Conservation (phyloP, 345 rosid genomes). For the Xanthoceras sorbifolium region DNA sequence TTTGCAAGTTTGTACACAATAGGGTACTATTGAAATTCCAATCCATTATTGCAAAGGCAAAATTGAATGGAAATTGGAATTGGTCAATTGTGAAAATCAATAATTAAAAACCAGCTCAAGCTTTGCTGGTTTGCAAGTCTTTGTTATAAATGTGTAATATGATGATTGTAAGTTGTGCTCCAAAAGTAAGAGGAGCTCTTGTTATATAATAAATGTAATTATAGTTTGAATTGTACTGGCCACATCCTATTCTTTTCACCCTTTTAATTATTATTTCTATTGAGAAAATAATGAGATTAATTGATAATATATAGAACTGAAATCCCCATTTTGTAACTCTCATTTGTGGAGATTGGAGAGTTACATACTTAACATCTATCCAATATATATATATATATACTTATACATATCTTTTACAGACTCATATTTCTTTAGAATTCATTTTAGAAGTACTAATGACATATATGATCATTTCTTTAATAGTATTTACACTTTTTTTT, state of each 20-base stretch:
- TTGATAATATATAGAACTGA: background rate
- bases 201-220: background rate
- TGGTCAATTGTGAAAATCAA: background rate
- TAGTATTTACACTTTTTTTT: too few relatives aligned
- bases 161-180: background rate
- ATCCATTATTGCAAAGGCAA: conserved; percentile 7
- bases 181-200: background rate
- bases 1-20: background rate
- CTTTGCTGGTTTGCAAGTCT: background rate
- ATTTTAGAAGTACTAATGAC: too few relatives aligned
- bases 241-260: background rate
- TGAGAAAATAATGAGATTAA: background rate
- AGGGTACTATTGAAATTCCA: conserved; percentile 6
- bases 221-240: background rate
- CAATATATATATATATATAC: too few relatives aligned
- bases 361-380: too few relatives aligned
- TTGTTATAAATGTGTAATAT: background rate
- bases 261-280: too few relatives aligned
- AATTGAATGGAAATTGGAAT: conserved; percentile 7
- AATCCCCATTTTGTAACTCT: too few relatives aligned
- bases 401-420: too few relatives aligned
- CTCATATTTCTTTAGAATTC: too few relatives aligned
- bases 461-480: too few relatives aligned
- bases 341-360: too few relatives aligned
- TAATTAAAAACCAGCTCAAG: background rate